Evolutionary conservation across 1,139 yeast species (phyloP).

Genomic region (Hansenula anomala): DNA sequence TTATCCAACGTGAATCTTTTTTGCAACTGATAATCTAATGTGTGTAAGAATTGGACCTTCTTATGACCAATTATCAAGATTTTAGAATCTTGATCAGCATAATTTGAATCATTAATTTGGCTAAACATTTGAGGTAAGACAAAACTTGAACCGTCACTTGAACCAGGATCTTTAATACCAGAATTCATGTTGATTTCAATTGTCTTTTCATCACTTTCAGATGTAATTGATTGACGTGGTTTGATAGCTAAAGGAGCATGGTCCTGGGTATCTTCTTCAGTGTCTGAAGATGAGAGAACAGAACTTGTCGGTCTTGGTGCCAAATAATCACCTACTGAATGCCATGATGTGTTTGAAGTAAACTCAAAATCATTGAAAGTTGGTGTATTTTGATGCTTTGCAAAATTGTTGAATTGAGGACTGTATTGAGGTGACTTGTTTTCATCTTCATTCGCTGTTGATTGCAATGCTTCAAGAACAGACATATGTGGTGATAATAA

Average conservation of each 20-base stretch:
- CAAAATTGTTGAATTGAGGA: not conserved
- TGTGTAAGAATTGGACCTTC: conserved; percentile 14
- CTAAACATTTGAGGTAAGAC: not conserved
- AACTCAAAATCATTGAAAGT: conserved; percentile 7
- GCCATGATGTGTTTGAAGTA: conserved; percentile 15
- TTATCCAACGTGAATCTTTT: conserved; percentile 15
- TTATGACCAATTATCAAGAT: conserved; percentile 22
- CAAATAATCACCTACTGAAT: conserved; percentile 12
- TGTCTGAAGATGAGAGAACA: conserved; percentile 21
- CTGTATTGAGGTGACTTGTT: not conserved
- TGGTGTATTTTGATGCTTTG: not conserved
- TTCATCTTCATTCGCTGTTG: conserved; percentile 6
- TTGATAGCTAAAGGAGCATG: not conserved
- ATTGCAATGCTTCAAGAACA: conserved; percentile 14
- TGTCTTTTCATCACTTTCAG: conserved; percentile 16
- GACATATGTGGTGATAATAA: conserved; percentile 21
- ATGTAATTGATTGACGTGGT: not conserved
- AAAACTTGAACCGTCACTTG: not conserved
- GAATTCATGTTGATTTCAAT: conserved; percentile 18
- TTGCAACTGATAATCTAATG: conserved; percentile 10
- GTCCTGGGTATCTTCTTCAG: conserved; percentile 16
- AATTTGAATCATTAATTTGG: not conserved
- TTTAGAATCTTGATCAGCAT: conserved; percentile 4
- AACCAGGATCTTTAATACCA: not conserved
- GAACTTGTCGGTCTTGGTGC: conserved; percentile 23